Percentiles rank a stretch among this genome's conserved stretches.
Conservation (phyloP, 176 grass and related monocot species). For the Zoysia pacifica region DNA sequence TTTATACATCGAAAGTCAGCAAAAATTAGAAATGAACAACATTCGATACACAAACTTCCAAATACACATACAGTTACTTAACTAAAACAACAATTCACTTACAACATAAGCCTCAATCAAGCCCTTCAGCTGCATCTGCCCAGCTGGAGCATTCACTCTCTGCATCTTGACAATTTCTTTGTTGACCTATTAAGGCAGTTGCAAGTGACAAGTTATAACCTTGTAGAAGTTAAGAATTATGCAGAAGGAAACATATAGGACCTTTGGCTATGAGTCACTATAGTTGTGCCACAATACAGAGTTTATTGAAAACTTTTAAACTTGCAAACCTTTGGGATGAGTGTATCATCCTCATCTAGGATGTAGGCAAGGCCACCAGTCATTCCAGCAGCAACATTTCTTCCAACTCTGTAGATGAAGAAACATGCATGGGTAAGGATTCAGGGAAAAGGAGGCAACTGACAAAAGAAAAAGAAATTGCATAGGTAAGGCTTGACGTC, state of each 20-base stretch:
- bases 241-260: neutral
- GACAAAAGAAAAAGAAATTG: neutral
- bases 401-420: conserved; percentile 69
- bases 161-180: conserved; percentile 99
- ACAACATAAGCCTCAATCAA: conserved; percentile 98
- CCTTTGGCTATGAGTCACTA: neutral
- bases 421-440: conserved; percentile 42
- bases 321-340: conserved; percentile 76
- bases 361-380: conserved; percentile 98
- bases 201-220: neutral
- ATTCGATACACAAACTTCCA: neutral
- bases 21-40: conserved; percentile 9
- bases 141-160: conserved; percentile 97
- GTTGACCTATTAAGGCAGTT: conserved; percentile 70
- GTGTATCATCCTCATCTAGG: conserved; percentile 91
- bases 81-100: conserved; percentile 36
- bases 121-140: conserved; percentile 98
- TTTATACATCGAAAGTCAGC: conserved; percentile 25
- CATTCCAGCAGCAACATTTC: conserved; percentile 99
- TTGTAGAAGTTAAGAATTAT: neutral
- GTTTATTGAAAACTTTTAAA: conserved; percentile 30
- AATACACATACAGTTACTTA: neutral
- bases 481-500: neutral
- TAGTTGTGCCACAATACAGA: neutral
- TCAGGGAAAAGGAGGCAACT: conserved; percentile 21